Conservation (phyloP, 169 alveolate species). For the Plasmodium chabaudi region DNA sequence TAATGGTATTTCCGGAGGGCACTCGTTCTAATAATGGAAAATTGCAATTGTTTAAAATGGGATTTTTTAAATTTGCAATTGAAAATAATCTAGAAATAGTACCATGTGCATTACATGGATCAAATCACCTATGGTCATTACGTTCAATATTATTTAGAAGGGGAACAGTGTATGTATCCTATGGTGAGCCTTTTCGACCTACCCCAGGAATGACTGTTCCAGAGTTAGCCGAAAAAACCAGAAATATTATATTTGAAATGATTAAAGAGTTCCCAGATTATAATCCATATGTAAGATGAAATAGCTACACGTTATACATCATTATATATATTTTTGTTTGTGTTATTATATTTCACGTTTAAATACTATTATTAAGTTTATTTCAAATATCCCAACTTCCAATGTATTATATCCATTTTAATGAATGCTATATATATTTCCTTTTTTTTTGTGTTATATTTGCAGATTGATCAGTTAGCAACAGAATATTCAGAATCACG, state of each 20-base stretch:
- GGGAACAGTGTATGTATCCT: constrained; percentile 84
- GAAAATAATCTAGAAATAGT: constrained; percentile 87
- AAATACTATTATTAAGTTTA: too few relatives aligned
- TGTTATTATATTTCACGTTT: too few relatives aligned
- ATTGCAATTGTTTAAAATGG: constrained; percentile 89
- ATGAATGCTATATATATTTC: background rate
- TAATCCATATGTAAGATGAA: constrained; percentile 59
- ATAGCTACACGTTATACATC: background rate
- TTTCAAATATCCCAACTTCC: too few relatives aligned
- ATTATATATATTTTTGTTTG: background rate
- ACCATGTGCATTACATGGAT: constrained; percentile 87
- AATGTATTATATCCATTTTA: too few relatives aligned
- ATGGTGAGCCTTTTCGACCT: constrained; percentile 83
- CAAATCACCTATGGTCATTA: constrained; percentile 82
- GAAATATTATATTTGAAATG: constrained; percentile 63
- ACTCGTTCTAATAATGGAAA: constrained; percentile 88
- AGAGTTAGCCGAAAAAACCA: constrained; percentile 69
- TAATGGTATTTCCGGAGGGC: constrained; percentile 90
- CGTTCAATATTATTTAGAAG: constrained; percentile 70
- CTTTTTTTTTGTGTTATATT: background rate
- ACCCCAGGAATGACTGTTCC: constrained; percentile 74
- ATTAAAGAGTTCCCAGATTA: constrained; percentile 72
- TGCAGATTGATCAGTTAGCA: constrained; percentile 40
- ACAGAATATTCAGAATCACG: constrained; percentile 22
- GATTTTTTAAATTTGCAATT: constrained; percentile 91